phyloP scores from a whole-genome alignment of 2,329 filamentous ascomycete genomes.

The Penicillium sp. region DNA sequence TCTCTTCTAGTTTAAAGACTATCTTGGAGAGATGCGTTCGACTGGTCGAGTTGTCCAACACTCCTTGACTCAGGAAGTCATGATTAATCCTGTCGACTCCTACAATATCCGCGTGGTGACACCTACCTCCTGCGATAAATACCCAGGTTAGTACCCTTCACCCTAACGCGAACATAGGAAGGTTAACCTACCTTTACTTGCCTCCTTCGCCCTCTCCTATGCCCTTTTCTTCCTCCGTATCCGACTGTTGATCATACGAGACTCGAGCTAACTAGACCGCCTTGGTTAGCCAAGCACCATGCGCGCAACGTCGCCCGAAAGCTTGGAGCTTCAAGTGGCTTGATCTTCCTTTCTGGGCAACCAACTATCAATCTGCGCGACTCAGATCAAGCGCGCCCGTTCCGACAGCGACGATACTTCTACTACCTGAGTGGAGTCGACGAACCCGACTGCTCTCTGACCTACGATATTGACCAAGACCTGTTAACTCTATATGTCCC shows the following conservation, averaged over 20 bases:
- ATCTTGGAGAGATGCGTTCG: constrained; percentile 15
- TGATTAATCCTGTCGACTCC: constrained; percentile 27
- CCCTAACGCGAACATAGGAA: constrained; percentile 4
- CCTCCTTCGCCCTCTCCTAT: constrained; percentile 2
- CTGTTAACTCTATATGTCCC: constrained; percentile 72
- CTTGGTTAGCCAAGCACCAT: constrained; percentile 49
- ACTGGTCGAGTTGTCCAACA: neutral
- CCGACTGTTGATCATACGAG: constrained; percentile 9
- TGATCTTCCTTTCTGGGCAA: constrained; percentile 59
- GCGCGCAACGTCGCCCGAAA: constrained; percentile 47
- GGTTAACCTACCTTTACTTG: neutral
- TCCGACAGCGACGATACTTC: constrained; percentile 62
- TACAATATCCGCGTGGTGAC: constrained; percentile 34
- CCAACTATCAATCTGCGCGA: constrained; percentile 54
- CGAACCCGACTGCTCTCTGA: constrained; percentile 55
- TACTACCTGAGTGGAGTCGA: constrained; percentile 59
- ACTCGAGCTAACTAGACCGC: constrained; percentile 11
- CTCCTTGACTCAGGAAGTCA: constrained; percentile 15
- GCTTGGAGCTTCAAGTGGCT: constrained; percentile 45
- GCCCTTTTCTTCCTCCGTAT: neutral
- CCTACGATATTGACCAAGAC: constrained; percentile 60
- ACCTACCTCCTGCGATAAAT: constrained; percentile 39
- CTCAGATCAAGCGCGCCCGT: constrained; percentile 57
- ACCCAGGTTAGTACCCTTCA: constrained; percentile 36
- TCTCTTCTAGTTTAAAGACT: neutral